Percentiles rank a stretch among this genome's conserved stretches.
phyloP scores from a whole-genome alignment of 768 basidiomycete species.

The Suillus bovinus region DNA sequence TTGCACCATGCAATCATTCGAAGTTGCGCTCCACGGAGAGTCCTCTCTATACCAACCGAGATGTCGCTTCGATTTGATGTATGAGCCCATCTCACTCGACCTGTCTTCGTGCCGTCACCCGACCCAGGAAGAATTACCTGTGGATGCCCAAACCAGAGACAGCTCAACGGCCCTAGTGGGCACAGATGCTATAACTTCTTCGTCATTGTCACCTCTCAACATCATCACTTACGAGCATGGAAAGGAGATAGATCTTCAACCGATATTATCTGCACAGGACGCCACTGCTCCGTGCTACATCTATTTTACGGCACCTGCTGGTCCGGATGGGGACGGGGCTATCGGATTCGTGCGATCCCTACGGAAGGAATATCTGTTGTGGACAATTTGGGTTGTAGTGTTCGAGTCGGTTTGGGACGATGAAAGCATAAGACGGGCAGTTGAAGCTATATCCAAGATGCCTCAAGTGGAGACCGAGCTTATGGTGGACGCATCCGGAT shows the following conservation, averaged over 20 bases:
- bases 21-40: constrained; percentile 1
- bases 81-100: neutral
- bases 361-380: constrained; percentile 31
- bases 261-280: neutral
- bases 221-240: neutral
- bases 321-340: constrained; percentile 31
- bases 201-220: no score
- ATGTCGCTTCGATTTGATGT: neutral
- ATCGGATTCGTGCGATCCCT: constrained; percentile 33
- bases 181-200: neutral
- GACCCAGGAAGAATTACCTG: neutral
- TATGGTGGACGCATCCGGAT: constrained; percentile 2
- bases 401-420: constrained; percentile 20
- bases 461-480: neutral
- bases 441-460: neutral
- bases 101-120: neutral
- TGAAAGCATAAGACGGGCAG: neutral
- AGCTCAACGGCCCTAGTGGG: neutral
- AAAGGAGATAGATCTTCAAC: neutral
- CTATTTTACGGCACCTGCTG: constrained; percentile 32
- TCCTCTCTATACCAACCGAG: neutral
- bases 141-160: neutral
- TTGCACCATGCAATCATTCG: neutral
- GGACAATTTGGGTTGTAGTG: constrained; percentile 30
- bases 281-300: constrained; percentile 18